These are phyloP conservation scores for Luffa aegyptiaca DNA, from an alignment of 306 rosid genomes.

Conservation along the genomic window DNA sequence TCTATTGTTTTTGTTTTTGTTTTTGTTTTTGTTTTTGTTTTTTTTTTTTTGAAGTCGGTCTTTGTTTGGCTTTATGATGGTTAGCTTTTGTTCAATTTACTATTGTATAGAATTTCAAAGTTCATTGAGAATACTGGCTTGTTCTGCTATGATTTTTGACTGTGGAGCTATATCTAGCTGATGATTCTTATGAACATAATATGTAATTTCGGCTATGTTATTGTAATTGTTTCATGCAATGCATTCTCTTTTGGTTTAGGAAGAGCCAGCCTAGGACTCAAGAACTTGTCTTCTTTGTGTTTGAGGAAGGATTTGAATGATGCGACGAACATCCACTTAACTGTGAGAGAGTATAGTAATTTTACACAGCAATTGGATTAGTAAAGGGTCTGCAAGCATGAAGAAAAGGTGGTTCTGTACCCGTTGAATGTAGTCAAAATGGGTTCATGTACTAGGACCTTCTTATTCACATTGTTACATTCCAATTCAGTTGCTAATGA, in stretches of 20 bases:
- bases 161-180: background rate
- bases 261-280: background rate
- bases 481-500: background rate
- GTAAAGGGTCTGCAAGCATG: background rate
- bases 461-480: background rate
- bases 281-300: background rate
- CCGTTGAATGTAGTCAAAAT: background rate
- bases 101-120: background rate
- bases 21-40: background rate
- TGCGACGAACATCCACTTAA: background rate
- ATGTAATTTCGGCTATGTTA: background rate
- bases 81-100: background rate
- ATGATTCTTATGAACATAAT: background rate
- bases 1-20: background rate
- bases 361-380: background rate
- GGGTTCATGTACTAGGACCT: background rate
- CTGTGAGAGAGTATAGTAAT: background rate
- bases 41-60: background rate
- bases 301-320: background rate
- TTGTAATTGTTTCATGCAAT: background rate
- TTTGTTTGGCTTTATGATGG: background rate
- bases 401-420: background rate
- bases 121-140: background rate
- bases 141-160: background rate
- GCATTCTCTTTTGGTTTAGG: background rate